phyloP scores from a whole-genome alignment of 2,329 filamentous ascomycete genomes.

The Diaporthe sp. region DNA sequence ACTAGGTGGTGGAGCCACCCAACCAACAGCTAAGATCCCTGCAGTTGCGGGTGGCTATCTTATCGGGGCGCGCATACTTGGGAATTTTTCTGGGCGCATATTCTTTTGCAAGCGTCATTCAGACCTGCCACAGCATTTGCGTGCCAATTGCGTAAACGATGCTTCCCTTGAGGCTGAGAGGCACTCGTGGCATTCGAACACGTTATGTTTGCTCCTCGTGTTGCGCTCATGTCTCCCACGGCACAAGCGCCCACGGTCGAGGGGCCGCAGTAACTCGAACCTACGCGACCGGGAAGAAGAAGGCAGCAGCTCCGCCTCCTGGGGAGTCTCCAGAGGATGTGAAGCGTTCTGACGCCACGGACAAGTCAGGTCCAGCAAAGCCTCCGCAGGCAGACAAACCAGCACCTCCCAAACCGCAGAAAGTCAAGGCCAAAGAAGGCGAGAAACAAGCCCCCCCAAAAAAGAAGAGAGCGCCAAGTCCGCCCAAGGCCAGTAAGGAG shows the following conservation, averaged over 20 bases:
- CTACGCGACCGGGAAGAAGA: conserved; percentile 27
- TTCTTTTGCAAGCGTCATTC: conserved; percentile 7
- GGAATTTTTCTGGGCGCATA: conserved; percentile 15
- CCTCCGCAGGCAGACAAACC: background rate
- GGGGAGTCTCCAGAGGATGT: background rate
- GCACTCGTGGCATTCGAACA: conserved; percentile 38
- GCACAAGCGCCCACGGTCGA: conserved; percentile 14
- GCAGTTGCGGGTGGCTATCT: conserved; percentile 36
- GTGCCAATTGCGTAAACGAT: conserved; percentile 35
- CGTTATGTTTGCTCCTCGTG: conserved; percentile 19
- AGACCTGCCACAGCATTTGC: conserved; percentile 6
- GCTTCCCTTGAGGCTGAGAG: conserved; percentile 36
- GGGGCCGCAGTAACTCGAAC: background rate
- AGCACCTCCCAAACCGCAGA: background rate
- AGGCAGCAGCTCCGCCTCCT: background rate
- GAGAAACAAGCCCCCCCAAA: background rate
- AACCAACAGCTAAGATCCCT: conserved; percentile 29
- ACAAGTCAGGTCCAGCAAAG: background rate
- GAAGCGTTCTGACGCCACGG: background rate
- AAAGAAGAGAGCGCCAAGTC: conserved; percentile 4
- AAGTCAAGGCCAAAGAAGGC: background rate
- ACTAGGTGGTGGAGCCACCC: too few relatives aligned
- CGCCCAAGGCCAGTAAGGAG: background rate
- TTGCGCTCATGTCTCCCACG: conserved; percentile 24
- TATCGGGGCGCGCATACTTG: conserved; percentile 28